Percentiles rank a stretch among this genome's conserved stretches.
Conservation (phyloP, 1,284 basidiomycete species). For the Malassezia japonica region DNA sequence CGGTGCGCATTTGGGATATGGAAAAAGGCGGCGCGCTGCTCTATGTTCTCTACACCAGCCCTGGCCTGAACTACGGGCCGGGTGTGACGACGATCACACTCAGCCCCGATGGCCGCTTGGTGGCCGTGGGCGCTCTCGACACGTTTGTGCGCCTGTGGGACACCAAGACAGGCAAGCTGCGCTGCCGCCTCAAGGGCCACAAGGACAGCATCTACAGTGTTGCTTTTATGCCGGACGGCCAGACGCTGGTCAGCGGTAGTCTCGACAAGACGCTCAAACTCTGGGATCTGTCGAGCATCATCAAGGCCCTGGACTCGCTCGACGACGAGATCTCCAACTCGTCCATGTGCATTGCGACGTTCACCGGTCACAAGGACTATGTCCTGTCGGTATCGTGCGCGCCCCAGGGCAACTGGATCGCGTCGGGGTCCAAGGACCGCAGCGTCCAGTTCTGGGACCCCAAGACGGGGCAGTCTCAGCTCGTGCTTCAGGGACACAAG, state of each 20-base stretch:
- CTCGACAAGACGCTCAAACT: constrained; percentile 78
- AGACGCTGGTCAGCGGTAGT: constrained; percentile 66
- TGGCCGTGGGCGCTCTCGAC: constrained; percentile 75
- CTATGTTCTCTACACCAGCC: constrained; percentile 44
- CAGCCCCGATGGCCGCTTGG: constrained; percentile 66
- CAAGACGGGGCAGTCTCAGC: constrained; percentile 62
- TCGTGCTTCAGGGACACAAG: constrained; percentile 79
- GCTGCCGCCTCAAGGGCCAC: constrained; percentile 70
- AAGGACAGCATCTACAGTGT: constrained; percentile 73
- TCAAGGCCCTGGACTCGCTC: constrained; percentile 30
- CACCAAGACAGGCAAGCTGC: constrained; percentile 59
- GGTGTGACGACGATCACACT: constrained; percentile 67
- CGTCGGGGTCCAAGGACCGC: constrained; percentile 81
- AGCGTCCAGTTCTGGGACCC: constrained; percentile 70
- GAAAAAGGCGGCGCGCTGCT: constrained; percentile 52
- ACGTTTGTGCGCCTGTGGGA: constrained; percentile 81
- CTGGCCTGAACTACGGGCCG: constrained; percentile 52
- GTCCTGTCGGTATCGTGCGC: constrained; percentile 70
- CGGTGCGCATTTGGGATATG: constrained; percentile 80
- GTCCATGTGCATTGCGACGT: constrained; percentile 63
- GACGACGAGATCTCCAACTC: constrained; percentile 38
- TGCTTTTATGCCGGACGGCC: constrained; percentile 76
- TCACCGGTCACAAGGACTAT: constrained; percentile 78
- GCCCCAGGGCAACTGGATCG: constrained; percentile 75
- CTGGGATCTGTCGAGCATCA: constrained; percentile 64